Base-by-base conservation (phyloP, 441 rosid species). In the Erodium texanum region DNA sequence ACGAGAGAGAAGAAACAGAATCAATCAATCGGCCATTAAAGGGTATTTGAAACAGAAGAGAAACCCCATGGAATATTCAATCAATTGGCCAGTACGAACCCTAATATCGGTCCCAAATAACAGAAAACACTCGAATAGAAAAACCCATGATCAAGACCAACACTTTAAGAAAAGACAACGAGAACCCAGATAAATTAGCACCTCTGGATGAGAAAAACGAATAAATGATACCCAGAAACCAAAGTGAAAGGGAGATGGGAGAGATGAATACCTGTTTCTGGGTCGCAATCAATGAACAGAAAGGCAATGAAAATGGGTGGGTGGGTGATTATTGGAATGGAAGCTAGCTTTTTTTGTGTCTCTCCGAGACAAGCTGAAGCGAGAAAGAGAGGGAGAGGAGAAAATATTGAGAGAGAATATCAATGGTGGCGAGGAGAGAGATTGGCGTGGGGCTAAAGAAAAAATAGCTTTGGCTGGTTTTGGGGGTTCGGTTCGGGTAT, bases 381-480 rank as follows among this genome's bases (percentile, higher is more conserved):
- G 64, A 23, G 64, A 59, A 24, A 22, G 27, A 58, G 62, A 58
- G 62, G 62, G 2, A 41, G 50, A 41, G 50, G 15, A 58, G 22
- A 58, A 58, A 20, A 58, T 58, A 27, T 27, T 9, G 62, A 58
- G 62, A 61, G 34, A 23, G 34, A 11, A 61, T 61, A 61, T 61
- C 23, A 22, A 61, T 61, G 64, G 56, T 9, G 56, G 56, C 56
- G 18, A 50, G 12, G 64, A 14, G 64, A 61, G 64, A 61, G 64
- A 61, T 23, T 61, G 64, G 29, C 64, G 64, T 59, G 64, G 64
- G 24, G 64, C 64, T 22, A 59, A 59, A 59, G 64, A 59, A 61
- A 12, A 61, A 24, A 22, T 61, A 58, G 34, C 34, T 29, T 29
- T 29, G 34, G 34, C 34, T 29, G 32, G 32, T 27, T 27, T 27